Conservation (phyloP, 176 grass and related monocot genomes). For the Oryza meridionalis region DNA sequence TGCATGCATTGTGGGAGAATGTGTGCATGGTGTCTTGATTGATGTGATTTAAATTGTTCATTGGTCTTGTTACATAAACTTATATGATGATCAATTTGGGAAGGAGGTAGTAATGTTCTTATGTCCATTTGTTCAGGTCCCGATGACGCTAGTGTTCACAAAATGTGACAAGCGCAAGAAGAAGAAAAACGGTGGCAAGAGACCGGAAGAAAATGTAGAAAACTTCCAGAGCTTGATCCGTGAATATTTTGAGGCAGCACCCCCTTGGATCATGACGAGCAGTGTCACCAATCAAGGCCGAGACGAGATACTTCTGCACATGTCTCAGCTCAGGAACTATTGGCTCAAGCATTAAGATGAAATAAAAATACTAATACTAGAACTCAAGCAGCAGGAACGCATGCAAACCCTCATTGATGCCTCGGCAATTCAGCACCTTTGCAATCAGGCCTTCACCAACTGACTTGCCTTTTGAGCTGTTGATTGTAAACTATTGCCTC, state of each 20-base stretch:
- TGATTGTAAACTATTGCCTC: constrained; percentile 39
- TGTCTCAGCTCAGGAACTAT: constrained; percentile 96
- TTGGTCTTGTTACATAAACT: too few relatives aligned
- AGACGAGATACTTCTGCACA: constrained; percentile 96
- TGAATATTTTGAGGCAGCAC: constrained; percentile 76
- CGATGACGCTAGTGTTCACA: constrained; percentile 94
- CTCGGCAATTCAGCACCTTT: constrained; percentile 8
- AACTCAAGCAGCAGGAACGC: constrained; percentile 23
- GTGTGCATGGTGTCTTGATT: too few relatives aligned
- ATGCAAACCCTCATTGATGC: constrained; percentile 34
- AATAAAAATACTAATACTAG: constrained; percentile 4
- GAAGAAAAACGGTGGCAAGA: constrained; percentile 90
- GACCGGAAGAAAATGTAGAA: constrained; percentile 88
- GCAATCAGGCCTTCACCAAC: constrained; percentile 40
- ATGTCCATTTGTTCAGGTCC: constrained; percentile 58
- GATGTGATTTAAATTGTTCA: too few relatives aligned
- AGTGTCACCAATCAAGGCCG: constrained; percentile 86
- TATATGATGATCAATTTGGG: too few relatives aligned
- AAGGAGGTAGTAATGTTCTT: neutral
- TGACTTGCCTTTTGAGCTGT: constrained; percentile 58
- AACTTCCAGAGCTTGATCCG: constrained; percentile 75
- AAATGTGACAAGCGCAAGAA: constrained; percentile 99
- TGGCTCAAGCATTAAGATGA: constrained; percentile 81
- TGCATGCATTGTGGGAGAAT: too few relatives aligned
- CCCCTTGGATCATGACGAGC: constrained; percentile 99